Evolutionary conservation across 352 stramenopile species (phyloP).

Genomic region (Phytophthora fragariae): DNA sequence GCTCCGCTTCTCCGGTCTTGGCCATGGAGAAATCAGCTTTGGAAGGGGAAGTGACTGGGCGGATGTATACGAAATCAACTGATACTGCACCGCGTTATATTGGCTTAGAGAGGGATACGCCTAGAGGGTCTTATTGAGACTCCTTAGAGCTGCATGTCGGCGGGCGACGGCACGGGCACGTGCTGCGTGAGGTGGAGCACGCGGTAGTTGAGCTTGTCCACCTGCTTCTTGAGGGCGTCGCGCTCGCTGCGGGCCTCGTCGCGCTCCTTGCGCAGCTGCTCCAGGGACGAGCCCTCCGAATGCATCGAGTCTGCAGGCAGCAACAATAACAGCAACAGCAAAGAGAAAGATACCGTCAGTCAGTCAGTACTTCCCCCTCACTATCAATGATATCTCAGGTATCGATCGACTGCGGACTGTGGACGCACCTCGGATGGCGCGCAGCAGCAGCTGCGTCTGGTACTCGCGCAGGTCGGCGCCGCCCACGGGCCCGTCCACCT

Average conservation of each 20-base stretch:
- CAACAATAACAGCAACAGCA: conserved; percentile 1
- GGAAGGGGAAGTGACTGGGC: conserved; percentile 2
- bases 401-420: no score
- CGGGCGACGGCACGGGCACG: conserved; percentile 49
- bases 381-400: no score
- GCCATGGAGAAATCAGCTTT: conserved; percentile 40
- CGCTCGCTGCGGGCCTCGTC: conserved; percentile 65
- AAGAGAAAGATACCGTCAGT: neutral
- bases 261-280: conserved; percentile 69
- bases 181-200: conserved; percentile 81
- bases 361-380: no score
- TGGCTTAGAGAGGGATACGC: no score
- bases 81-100: no score
- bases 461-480: conserved; percentile 76
- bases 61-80: neutral
- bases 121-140: no score
- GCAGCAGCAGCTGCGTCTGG: conserved; percentile 72
- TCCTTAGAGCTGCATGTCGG: conserved; percentile 32
- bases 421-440: conserved; percentile 58
- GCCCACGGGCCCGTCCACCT: conserved; percentile 61
- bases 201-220: conserved; percentile 84
- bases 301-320: conserved; percentile 61
- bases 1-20: conserved; percentile 38
- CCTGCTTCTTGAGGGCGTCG: conserved; percentile 72
- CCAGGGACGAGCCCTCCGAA: conserved; percentile 65